Evolutionary conservation across 2,329 filamentous ascomycete genomes (phyloP), one percentile per base, ranked within the genome.

Genomic region (Penicillium hesseltinei): DNA sequence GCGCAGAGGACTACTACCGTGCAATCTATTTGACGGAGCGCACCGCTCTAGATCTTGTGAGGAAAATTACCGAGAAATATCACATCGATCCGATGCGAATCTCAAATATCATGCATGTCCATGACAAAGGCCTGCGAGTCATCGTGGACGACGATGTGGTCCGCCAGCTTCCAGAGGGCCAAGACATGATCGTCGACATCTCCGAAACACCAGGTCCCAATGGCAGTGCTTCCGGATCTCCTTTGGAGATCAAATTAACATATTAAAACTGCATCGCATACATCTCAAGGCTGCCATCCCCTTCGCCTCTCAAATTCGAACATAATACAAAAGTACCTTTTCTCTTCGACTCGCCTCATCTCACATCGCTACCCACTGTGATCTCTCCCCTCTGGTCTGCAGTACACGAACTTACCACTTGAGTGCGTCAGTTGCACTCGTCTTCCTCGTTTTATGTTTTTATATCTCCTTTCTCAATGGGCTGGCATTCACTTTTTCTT

Each of bases 111-210:
- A 80, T 96, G 5, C 90, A 86, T 56, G 80, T 92, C 52, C 88
- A 90, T 42, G 81, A 86, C 15, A 86, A 87, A 62, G 91, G 91
- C 0, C 77, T 97, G 1, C 86, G 92, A 67, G 86, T 97, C 54
- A 85, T 95, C 69, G 83, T 97, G 66, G 94, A 97, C 68, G 92
- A 97, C 69, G 92, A 97, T 61, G 88, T 95, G 47, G 85, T 97
- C 33, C 84, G 84, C 44, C 89, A 93, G 72, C 80, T 97, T 51
- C 84, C 86, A 2, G 94, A 99, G 76, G 92, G 92, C 33, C 91
- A 97, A 73, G 93, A 96, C 69, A 94, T 97, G 88, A 78, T 82
- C 38, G 83, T 84, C 42, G 85, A 88, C 66, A 84, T 88, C 57
- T 82, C 90, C 56, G 88, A 94, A 65, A 53, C 66, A 5, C 61